phyloP scores from a whole-genome alignment of 129 eudicot genomes.

The Pseudognaphalium luteoalbum region DNA sequence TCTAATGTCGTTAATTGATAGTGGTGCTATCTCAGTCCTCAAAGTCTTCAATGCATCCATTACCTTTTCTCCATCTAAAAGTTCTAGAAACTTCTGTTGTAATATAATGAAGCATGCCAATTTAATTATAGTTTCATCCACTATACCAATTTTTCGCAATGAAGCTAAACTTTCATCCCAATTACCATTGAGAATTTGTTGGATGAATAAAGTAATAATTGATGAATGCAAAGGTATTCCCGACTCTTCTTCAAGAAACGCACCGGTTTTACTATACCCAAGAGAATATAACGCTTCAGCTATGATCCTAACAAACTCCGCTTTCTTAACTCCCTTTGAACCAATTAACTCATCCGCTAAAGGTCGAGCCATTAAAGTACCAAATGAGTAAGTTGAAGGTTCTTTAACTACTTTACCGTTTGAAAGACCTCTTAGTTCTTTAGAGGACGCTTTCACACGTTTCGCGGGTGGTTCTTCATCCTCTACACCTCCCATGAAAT shows the following conservation, averaged over 20 bases:
- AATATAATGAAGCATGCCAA: constrained; percentile 69
- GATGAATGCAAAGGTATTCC: constrained; percentile 63
- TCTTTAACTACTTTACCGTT: constrained; percentile 48
- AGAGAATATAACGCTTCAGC: constrained; percentile 76
- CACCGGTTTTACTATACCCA: constrained; percentile 61
- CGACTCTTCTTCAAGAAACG: constrained; percentile 70
- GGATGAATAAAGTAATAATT: constrained; percentile 47
- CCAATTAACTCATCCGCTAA: constrained; percentile 62
- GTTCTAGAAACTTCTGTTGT: constrained; percentile 86
- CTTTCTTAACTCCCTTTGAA: constrained; percentile 66
- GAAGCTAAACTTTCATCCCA: constrained; percentile 83
- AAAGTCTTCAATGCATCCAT: constrained; percentile 81
- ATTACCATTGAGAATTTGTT: constrained; percentile 70
- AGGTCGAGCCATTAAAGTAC: constrained; percentile 64
- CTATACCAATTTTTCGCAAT: constrained; percentile 58
- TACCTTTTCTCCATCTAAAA: constrained; percentile 53
- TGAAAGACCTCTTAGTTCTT: constrained; percentile 46
- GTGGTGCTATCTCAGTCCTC: constrained; percentile 79
- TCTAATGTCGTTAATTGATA: constrained; percentile 43
- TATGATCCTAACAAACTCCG: constrained; percentile 69
- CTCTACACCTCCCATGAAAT: constrained; percentile 98
- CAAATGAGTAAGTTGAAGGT: constrained; percentile 14
- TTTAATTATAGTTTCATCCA: constrained; percentile 52
- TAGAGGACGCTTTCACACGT: constrained; percentile 70
- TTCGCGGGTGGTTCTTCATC: constrained; percentile 93